Conservation (phyloP, 441 rosid genomes). For the Cnidoscolus chayamansa region DNA sequence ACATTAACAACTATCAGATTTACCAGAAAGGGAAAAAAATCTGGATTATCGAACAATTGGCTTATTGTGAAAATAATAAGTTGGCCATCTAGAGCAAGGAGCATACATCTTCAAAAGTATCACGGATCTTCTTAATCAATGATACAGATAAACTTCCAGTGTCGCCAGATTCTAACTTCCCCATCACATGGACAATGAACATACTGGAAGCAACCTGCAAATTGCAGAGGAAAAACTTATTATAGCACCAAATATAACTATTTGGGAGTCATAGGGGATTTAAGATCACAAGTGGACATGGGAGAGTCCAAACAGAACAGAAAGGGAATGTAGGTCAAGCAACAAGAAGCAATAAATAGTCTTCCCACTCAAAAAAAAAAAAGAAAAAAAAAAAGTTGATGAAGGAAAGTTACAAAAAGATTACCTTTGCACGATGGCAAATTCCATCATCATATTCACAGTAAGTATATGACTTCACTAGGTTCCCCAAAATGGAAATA, state of each 20-base stretch:
- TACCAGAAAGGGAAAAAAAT: too few relatives aligned
- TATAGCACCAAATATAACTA: background rate
- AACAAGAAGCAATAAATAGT: background rate
- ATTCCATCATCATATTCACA: constrained; percentile 51
- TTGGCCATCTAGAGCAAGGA: constrained; percentile 21
- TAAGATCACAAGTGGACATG: background rate
- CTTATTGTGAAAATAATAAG: constrained; percentile 1
- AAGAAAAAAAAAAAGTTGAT: background rate
- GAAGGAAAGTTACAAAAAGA: constrained; percentile 11
- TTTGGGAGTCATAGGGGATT: background rate
- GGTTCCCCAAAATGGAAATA: constrained; percentile 48
- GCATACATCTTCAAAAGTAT: constrained; percentile 51
- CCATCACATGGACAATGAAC: constrained; percentile 64
- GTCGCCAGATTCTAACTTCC: constrained; percentile 53
- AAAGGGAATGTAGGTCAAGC: constrained; percentile 1
- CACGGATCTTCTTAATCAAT: constrained; percentile 54
- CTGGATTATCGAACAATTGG: background rate
- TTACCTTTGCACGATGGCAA: constrained; percentile 55
- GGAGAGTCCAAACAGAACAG: background rate
- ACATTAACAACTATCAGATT: too few relatives aligned
- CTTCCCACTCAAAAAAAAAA: background rate
- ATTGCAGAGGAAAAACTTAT: constrained; percentile 20
- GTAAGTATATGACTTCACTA: constrained; percentile 57
- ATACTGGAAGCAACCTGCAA: constrained; percentile 72
- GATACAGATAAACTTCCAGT: constrained; percentile 65